A percentile compares a stretch with the other conserved stretches of the same genome.
Evolutionary conservation across 805 yeast genomes (phyloP).

Genomic region (Ogataea corticis): DNA sequence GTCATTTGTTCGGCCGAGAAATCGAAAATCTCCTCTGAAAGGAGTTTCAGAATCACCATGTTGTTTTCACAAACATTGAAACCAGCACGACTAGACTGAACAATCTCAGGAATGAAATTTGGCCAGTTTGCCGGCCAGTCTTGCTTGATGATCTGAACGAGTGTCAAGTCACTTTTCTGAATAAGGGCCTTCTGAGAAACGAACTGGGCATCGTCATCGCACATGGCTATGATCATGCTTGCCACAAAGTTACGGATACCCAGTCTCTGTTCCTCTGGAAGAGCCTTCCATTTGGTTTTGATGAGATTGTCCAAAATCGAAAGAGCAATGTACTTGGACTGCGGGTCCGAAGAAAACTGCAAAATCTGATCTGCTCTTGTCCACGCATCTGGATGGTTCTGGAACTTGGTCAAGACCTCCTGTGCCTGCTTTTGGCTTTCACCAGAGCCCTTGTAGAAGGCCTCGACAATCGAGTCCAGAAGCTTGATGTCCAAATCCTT

Average conservation of each 20-base stretch:
- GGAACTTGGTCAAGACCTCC: slow-evolving; percentile 72
- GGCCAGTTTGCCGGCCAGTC: slow-evolving; percentile 99
- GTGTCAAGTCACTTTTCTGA: slow-evolving; percentile 88
- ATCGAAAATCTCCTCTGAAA: slow-evolving; percentile 96
- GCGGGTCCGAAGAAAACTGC: slow-evolving; percentile 74
- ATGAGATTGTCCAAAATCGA: slow-evolving; percentile 88
- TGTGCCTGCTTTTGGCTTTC: slow-evolving; percentile 73
- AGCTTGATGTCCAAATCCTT: slow-evolving; percentile 77
- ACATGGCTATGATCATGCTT: slow-evolving; percentile 87
- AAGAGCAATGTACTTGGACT: slow-evolving; percentile 89
- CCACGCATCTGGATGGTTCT: slow-evolving; percentile 96
- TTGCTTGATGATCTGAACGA: slow-evolving; percentile 92
- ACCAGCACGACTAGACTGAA: slow-evolving; percentile 77
- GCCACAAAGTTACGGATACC: slow-evolving; percentile 95
- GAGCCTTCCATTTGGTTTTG: slow-evolving; percentile 88
- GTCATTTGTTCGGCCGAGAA: slow-evolving; percentile 96
- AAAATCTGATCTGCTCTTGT: slow-evolving; percentile 87
- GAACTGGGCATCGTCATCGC: slow-evolving; percentile 78
- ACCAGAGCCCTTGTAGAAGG: slow-evolving; percentile 81
- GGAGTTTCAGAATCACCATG: slow-evolving; percentile 84
- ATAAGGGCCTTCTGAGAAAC: slow-evolving; percentile 76
- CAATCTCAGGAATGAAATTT: slow-evolving; percentile 90
- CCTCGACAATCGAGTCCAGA: slow-evolving; percentile 81
- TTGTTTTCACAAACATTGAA: slow-evolving; percentile 96
- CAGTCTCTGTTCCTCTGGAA: slow-evolving; percentile 83